Conservation (phyloP, 83 land plant species). For the Diphasiastrum complanatum region DNA sequence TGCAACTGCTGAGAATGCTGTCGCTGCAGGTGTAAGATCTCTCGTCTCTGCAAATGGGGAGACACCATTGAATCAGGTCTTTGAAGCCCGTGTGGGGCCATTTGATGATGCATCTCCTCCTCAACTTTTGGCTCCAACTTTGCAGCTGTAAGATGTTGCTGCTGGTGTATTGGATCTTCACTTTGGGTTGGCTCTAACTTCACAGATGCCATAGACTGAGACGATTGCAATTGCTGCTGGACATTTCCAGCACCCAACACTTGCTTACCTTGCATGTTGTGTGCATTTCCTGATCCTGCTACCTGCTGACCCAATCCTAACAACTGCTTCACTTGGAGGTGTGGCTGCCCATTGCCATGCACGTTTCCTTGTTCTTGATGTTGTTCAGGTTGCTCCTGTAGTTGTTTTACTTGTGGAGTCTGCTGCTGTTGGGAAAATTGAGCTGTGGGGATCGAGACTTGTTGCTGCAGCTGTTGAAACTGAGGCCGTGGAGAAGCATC, state of each 20-base stretch:
- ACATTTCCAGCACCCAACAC: conserved; percentile 2
- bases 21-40: conserved; percentile 52
- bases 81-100: conserved; percentile 7
- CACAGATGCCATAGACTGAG: conserved; percentile 8
- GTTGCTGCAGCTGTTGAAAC: conserved; percentile 43
- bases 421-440: conserved; percentile 45
- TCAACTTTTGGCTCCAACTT: conserved; percentile 29
- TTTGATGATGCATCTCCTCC: conserved; percentile 24
- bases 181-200: conserved; percentile 14
- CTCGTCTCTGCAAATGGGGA: conserved; percentile 28
- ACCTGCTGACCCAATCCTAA: too few species aligned
- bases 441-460: conserved; percentile 1
- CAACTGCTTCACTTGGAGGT: conserved; percentile 1
- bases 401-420: conserved; percentile 22
- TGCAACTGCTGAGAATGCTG: conserved; percentile 56
- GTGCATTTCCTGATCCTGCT: too few species aligned
- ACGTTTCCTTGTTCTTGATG: conserved; percentile 42
- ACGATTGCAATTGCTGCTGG: conserved; percentile 3
- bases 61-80: conserved; percentile 11
- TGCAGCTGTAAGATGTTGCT: conserved; percentile 22
- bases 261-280: background rate
- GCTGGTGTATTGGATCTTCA: conserved; percentile 21
- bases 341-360: conserved; percentile 11
- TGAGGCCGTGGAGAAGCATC: too few species aligned
- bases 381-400: conserved; percentile 14